Conservation (phyloP, 805 yeast species). For the Brettanomyces naardenensis region DNA sequence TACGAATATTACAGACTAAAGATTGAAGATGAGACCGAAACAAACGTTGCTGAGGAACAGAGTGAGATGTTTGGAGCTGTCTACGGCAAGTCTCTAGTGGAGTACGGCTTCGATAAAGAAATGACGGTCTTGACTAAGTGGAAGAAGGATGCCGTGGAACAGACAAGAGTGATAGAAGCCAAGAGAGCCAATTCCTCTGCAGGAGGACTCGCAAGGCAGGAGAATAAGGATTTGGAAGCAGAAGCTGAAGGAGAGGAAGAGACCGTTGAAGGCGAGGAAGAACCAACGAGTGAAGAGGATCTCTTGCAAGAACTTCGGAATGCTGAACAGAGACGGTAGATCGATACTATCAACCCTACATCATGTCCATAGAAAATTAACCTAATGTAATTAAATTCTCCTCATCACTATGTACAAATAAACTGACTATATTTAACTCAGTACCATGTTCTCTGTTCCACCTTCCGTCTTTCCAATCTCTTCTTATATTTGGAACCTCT, state of each 20-base stretch:
- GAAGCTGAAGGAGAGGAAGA: constrained; percentile 8
- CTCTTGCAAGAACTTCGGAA: constrained; percentile 12
- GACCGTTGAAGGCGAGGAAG: constrained; percentile 2
- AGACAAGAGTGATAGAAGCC: constrained; percentile 50
- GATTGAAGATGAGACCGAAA: constrained; percentile 73
- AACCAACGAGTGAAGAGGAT: constrained; percentile 16
- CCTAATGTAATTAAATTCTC: too few relatives aligned
- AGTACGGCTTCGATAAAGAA: constrained; percentile 65
- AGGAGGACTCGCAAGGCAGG: constrained; percentile 5
- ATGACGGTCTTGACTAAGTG: constrained; percentile 64
- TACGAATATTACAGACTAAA: constrained; percentile 82
- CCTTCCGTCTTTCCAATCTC: constrained; percentile 35
- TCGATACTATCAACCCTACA: not conserved
- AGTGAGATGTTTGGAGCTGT: constrained; percentile 79
- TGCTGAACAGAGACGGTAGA: not conserved
- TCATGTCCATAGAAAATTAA: not conserved
- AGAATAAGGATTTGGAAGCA: not conserved
- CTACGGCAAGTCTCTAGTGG: constrained; percentile 52
- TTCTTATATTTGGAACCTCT: constrained; percentile 47
- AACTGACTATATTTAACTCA: constrained; percentile 9
- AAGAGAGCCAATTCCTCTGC: constrained; percentile 24
- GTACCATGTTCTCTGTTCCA: constrained; percentile 30
- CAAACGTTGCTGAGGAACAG: constrained; percentile 72
- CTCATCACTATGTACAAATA: not conserved
- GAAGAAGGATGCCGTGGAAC: constrained; percentile 61